These are phyloP conservation scores for Arabis alpina DNA, from an alignment of 345 rosid genomes.

Conservation along the genomic window DNA sequence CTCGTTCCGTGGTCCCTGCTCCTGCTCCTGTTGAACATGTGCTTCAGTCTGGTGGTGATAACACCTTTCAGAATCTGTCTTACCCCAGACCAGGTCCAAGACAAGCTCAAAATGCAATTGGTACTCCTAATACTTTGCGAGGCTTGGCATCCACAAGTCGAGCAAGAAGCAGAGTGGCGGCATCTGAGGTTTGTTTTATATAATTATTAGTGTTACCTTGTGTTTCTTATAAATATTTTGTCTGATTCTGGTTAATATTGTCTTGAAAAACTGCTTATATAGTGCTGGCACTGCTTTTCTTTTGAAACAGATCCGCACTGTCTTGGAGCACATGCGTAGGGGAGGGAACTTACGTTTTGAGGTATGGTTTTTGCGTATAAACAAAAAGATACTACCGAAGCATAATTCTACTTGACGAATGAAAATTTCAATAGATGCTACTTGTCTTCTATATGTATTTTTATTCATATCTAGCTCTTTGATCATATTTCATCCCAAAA, in stretches of 20 bases:
- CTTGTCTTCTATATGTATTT: not conserved
- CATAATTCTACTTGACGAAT: not conserved
- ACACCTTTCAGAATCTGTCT: slow-evolving; percentile 48
- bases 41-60: slow-evolving; percentile 55
- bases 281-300: slow-evolving; percentile 38
- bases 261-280: not conserved
- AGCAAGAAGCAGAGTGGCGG: slow-evolving; percentile 72
- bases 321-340: slow-evolving; percentile 85
- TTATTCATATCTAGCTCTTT: too few relatives aligned
- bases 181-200: slow-evolving; percentile 74
- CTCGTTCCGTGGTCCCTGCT: slow-evolving; percentile 45
- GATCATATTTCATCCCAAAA: too few relatives aligned
- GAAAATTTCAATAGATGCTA: not conserved
- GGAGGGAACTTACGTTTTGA: slow-evolving; percentile 78
- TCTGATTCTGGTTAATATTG: not conserved
- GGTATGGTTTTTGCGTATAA: slow-evolving; percentile 49
- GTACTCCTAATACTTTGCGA: slow-evolving; percentile 61
- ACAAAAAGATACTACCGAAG: not conserved
- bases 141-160: slow-evolving; percentile 61
- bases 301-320: slow-evolving; percentile 65
- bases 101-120: slow-evolving; percentile 60
- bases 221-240: not conserved
- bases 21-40: slow-evolving; percentile 51
- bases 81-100: slow-evolving; percentile 60
- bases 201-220: not conserved